Percentiles rank a stretch among this genome's conserved stretches.
phyloP scores from a whole-genome alignment of 176 grass and related monocot species.

The Oryza meyeriana region DNA sequence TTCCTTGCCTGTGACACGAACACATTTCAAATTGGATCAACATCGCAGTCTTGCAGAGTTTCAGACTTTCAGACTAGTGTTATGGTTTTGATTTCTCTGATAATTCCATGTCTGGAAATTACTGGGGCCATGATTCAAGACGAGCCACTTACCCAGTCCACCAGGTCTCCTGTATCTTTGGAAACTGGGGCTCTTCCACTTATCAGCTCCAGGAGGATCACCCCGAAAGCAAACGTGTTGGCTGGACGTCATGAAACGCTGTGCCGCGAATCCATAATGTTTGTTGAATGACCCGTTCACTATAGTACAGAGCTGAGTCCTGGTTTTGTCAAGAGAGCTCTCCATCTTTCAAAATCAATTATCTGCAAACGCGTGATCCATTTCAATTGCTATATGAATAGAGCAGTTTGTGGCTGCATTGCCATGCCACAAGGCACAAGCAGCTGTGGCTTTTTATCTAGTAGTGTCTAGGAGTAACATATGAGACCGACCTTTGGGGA shows the following conservation, averaged over 20 bases:
- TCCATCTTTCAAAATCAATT: conserved; percentile 93
- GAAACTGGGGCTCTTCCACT: conserved; percentile 64
- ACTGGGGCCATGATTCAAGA: background rate
- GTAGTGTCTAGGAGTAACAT: background rate
- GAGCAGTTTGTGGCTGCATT: background rate
- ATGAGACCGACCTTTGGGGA: conserved; percentile 61
- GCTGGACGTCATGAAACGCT: conserved; percentile 72
- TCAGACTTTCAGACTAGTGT: background rate
- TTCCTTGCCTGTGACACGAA: conserved; percentile 56
- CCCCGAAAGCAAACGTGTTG: conserved; percentile 79
- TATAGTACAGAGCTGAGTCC: conserved; percentile 33
- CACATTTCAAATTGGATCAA: background rate
- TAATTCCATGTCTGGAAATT: background rate
- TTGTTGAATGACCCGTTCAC: conserved; percentile 45
- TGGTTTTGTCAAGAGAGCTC: conserved; percentile 52
- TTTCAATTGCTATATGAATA: background rate
- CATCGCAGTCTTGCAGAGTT: background rate
- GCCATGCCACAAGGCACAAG: background rate
- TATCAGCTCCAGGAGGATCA: conserved; percentile 79
- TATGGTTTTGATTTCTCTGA: background rate
- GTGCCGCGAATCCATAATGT: conserved; percentile 42
- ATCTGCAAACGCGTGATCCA: conserved; percentile 43
- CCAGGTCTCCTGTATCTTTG: conserved; percentile 53
- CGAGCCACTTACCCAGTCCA: conserved; percentile 63
- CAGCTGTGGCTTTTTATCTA: background rate